phyloP scores from a whole-genome alignment of 345 rosid species.

The Lenwebbia sp. region DNA sequence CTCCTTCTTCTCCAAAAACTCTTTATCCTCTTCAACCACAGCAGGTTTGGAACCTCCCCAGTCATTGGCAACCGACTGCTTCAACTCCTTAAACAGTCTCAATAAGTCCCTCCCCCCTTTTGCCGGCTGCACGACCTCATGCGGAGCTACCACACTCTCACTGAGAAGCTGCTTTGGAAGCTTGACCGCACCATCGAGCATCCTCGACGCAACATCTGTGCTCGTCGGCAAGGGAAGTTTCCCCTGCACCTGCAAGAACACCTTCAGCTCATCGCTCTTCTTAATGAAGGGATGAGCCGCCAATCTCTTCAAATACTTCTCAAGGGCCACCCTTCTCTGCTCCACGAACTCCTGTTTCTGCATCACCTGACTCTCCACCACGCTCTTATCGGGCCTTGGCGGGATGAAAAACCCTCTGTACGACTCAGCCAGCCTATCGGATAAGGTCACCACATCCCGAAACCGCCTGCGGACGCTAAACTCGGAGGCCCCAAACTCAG shows the following conservation, averaged over 20 bases:
- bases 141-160: constrained; percentile 54
- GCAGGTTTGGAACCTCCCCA: constrained; percentile 81
- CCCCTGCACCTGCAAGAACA: constrained; percentile 76
- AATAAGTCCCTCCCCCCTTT: constrained; percentile 83
- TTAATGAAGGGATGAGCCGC: constrained; percentile 62
- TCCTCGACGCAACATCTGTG: constrained; percentile 80
- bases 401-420: constrained; percentile 82
- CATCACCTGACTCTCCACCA: constrained; percentile 95
- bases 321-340: constrained; percentile 81
- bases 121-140: constrained; percentile 83
- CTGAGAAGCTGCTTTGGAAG: constrained; percentile 81
- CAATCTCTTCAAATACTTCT: constrained; percentile 73
- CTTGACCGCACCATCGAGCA: constrained; percentile 91
- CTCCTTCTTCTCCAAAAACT: constrained; percentile 75
- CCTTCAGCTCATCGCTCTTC: constrained; percentile 75
- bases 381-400: constrained; percentile 88
- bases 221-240: constrained; percentile 52
- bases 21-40: constrained; percentile 88
- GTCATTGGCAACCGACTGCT: constrained; percentile 75
- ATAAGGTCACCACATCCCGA: constrained; percentile 67
- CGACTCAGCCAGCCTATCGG: constrained; percentile 76
- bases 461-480: constrained; percentile 78
- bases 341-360: constrained; percentile 96
- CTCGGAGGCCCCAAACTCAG: constrained; percentile 53
- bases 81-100: constrained; percentile 88